Evolutionary conservation across 2,329 filamentous ascomycete genomes (phyloP).

Genomic region (Curvularia hawaiiensis): DNA sequence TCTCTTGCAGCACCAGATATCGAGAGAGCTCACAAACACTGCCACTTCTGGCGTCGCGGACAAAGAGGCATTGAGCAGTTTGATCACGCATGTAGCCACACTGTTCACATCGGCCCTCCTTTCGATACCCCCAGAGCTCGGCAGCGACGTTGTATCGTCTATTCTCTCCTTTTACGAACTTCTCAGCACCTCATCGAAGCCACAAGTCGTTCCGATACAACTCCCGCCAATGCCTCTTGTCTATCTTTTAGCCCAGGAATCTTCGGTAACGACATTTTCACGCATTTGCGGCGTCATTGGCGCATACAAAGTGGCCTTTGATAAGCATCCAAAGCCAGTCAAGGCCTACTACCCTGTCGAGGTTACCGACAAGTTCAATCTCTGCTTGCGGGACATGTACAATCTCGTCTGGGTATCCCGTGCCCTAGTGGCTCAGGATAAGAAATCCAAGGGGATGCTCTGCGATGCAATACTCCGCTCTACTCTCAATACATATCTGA

Average conservation of each 20-base stretch:
- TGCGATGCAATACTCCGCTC: constrained; percentile 54
- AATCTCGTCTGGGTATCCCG: constrained; percentile 81
- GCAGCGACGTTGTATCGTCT: constrained; percentile 54
- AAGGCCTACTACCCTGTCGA: constrained; percentile 40
- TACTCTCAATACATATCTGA: constrained; percentile 51
- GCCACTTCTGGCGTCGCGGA: constrained; percentile 46
- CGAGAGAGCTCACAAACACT: constrained; percentile 38
- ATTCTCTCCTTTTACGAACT: constrained; percentile 72
- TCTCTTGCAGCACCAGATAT: constrained; percentile 64
- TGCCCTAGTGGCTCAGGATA: constrained; percentile 69
- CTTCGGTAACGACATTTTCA: constrained; percentile 67
- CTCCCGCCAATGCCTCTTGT: constrained; percentile 71
- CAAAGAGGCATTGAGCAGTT: constrained; percentile 42
- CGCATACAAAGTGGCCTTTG: constrained; percentile 75
- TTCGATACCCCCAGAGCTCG: constrained; percentile 29
- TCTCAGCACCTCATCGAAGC: constrained; percentile 50
- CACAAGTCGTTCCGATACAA: constrained; percentile 62
- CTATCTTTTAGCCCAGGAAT: constrained; percentile 72
- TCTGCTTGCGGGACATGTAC: constrained; percentile 84
- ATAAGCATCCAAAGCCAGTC: constrained; percentile 60
- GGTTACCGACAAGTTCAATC: constrained; percentile 70
- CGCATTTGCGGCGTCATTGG: constrained; percentile 73
- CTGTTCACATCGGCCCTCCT: constrained; percentile 40
- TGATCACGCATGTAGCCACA: constrained; percentile 39
- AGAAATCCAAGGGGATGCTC: constrained; percentile 62